Percentiles rank a stretch among this genome's conserved stretches.
Conservation (phyloP, 148 eudicot genomes). For the Silene latifolia region DNA sequence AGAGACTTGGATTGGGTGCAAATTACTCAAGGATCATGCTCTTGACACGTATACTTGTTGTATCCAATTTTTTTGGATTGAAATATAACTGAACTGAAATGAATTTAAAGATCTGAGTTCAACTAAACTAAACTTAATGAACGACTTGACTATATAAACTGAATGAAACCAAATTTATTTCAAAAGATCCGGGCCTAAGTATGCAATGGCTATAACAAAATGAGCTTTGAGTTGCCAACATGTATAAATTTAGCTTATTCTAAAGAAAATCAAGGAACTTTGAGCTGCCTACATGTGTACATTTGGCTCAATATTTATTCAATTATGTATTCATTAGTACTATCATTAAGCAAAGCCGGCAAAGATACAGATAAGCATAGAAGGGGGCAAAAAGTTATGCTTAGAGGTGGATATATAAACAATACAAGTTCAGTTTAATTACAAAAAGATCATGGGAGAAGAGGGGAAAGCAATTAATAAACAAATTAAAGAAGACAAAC, state of each 20-base stretch:
- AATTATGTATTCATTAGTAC: background rate
- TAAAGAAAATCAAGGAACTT: background rate
- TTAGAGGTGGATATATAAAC: conserved; percentile 18
- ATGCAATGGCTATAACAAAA: background rate
- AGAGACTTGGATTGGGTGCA: no score
- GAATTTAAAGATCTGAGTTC: no score
- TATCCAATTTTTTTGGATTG: no score
- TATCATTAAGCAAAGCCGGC: conserved; percentile 18
- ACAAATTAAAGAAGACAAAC: conserved; percentile 25
- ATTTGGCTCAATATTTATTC: conserved; percentile 9
- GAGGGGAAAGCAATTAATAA: conserved; percentile 1
- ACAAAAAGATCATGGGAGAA: conserved; percentile 6
- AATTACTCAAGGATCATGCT: no score
- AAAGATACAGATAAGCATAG: conserved; percentile 28
- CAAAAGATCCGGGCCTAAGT: background rate
- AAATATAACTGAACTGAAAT: no score
- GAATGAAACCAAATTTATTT: no score
- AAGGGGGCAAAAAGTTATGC: conserved; percentile 18
- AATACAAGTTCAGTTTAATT: conserved; percentile 1
- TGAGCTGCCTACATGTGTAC: conserved; percentile 23
- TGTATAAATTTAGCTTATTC: no score
- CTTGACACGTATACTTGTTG: no score
- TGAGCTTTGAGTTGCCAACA: no score
- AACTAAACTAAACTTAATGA: no score
- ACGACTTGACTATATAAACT: no score